Base-by-base conservation (phyloP, 257 asterid genomes). In the Ballota nigra region DNA sequence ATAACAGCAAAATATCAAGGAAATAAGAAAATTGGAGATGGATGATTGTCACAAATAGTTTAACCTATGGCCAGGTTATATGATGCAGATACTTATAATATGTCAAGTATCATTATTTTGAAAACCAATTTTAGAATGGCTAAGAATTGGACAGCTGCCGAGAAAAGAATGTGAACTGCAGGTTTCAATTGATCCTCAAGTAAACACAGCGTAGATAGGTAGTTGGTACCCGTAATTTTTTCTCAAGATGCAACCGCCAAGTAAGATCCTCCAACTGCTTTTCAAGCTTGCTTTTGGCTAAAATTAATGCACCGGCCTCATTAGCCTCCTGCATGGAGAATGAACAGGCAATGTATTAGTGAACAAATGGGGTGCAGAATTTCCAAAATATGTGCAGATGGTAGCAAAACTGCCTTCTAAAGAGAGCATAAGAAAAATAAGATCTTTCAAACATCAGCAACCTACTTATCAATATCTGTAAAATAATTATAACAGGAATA, bases 221-320 rank as follows among this genome's bases (percentile, higher is more conserved):
- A 41, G 79, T 26, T 53, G 18, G 63, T 87, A 95, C 99, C 88
- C 99, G 90, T 57, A 88, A 68, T 82, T 88, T 95, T 77, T 92
- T 95, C 88, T 95, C 99, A 70, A 95, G 86, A 63, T 88, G 89
- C 87, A 92, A 83, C 72, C 99, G 89, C 99, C 97, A 95, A 1
- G 98, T 95, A 59, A 95, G 92, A 87, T 95, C 99, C 79, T 95
- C 99, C 87, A 92, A 77, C 85, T 92, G 98, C 83, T 87, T 95
- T 75, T 95, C 98, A 71, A 95, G 98, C 86, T 95, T 95, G 75
- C 80, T 80, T 84, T 95, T 95, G 29, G 98, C 99, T 45, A 92
- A 57, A 76, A 98, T 97, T 83, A 95, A 81, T 58, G 98, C 98
- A 74, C 99, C 99, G 61, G 99, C 82, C 80, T 95, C 99, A 77